These are phyloP conservation scores for Zanthoxylum bungeanum DNA, from an alignment of 345 rosid species.

Conservation along the genomic window DNA sequence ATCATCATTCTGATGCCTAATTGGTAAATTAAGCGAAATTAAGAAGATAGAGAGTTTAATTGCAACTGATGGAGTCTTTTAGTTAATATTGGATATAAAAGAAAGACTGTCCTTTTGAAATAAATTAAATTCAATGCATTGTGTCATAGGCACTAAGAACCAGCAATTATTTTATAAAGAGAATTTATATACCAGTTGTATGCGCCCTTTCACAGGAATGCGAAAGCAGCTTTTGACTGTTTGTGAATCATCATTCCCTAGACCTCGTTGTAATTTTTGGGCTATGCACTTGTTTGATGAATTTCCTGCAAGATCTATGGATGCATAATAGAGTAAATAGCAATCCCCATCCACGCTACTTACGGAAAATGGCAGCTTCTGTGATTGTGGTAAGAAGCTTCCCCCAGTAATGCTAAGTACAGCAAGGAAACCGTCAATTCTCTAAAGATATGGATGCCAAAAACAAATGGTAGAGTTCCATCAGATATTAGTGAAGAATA, in stretches of 20 bases:
- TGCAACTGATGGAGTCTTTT: neutral
- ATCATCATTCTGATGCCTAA: neutral
- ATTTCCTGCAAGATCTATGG: conserved; percentile 72
- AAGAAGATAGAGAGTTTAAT: neutral
- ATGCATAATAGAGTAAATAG: conserved; percentile 70
- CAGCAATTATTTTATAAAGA: conserved; percentile 11
- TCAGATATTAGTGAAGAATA: conserved; percentile 1
- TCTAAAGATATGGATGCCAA: conserved; percentile 40
- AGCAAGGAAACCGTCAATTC: conserved; percentile 90
- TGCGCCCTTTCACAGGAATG: conserved; percentile 91
- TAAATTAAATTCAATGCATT: neutral
- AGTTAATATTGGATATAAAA: neutral
- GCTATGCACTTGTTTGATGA: conserved; percentile 47
- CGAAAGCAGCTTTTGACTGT: conserved; percentile 60
- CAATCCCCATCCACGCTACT: conserved; percentile 88
- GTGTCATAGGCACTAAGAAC: conserved; percentile 2
- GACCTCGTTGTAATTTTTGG: conserved; percentile 50
- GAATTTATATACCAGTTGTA: conserved; percentile 64
- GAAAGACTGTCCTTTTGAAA: neutral
- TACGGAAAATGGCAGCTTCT: conserved; percentile 91
- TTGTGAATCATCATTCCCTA: conserved; percentile 58
- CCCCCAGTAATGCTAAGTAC: conserved; percentile 92
- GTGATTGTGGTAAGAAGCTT: conserved; percentile 75
- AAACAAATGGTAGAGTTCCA: conserved; percentile 5
- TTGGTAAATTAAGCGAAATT: neutral